Percentiles rank a stretch among this genome's conserved stretches.
phyloP scores from a whole-genome alignment of 164 flowering plant species.

The Vitis cinerea region DNA sequence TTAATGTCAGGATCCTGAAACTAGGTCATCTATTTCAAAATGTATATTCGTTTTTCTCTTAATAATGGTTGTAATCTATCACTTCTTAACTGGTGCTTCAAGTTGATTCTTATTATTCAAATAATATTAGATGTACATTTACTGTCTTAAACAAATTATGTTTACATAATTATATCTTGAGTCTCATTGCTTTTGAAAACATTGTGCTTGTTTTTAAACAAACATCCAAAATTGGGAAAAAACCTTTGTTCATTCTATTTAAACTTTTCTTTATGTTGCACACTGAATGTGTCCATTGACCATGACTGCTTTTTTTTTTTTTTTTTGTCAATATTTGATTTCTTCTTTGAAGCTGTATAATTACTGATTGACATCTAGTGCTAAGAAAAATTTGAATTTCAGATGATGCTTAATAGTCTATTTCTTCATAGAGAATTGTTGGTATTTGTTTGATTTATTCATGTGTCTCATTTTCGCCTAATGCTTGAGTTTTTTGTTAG shows the following conservation, averaged over 20 bases:
- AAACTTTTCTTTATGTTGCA: neutral
- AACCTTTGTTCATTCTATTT: neutral
- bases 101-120: neutral
- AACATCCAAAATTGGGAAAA: neutral
- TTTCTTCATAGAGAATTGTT: neutral
- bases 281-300: neutral
- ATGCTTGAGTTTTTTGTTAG: slow-evolving; percentile 24
- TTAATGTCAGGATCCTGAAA: neutral
- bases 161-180: neutral
- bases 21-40: neutral
- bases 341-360: neutral
- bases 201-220: neutral
- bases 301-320: neutral
- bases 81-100: neutral
- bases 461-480: slow-evolving; percentile 10
- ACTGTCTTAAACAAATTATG: neutral
- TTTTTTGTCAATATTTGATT: too few relatives aligned
- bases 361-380: neutral
- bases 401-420: neutral
- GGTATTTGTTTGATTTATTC: neutral
- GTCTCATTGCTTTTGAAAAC: neutral
- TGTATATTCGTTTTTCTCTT: neutral
- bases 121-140: neutral
- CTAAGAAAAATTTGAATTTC: neutral
- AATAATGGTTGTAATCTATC: neutral